phyloP scores from a whole-genome alignment of 2,329 filamentous ascomycete species.

The Fusarium hainanense region DNA sequence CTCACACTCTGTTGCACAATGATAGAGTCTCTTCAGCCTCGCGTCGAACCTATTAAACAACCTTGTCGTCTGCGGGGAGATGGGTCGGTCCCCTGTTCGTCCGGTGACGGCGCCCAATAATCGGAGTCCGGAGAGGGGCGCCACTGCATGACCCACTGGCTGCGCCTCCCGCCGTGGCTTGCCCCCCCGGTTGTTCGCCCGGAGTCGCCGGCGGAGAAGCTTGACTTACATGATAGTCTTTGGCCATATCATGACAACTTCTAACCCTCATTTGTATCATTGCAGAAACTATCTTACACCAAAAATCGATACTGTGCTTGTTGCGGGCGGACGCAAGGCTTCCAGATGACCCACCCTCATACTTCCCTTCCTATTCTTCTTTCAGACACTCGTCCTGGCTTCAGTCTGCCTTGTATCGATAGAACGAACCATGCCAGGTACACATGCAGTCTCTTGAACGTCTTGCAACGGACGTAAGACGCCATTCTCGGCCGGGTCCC shows the following conservation, averaged over 20 bases:
- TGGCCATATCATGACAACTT: constrained; percentile 40
- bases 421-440: constrained; percentile 14
- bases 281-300: constrained; percentile 36
- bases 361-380: constrained; percentile 15
- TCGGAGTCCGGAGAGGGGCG: constrained; percentile 32
- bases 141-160: constrained; percentile 42
- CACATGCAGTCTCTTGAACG: constrained; percentile 9
- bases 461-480: constrained; percentile 18
- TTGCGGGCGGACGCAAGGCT: constrained; percentile 25
- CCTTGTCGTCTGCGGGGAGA: constrained; percentile 32
- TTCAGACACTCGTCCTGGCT: constrained; percentile 6
- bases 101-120: constrained; percentile 32
- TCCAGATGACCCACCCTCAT: constrained; percentile 25
- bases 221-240: constrained; percentile 28
- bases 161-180: constrained; percentile 50
- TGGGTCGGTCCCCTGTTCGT: constrained; percentile 25
- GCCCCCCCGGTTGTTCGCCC: constrained; percentile 35
- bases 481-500: constrained; percentile 28
- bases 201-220: constrained; percentile 47
- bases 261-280: constrained; percentile 38
- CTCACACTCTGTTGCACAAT: constrained; percentile 29
- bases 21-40: constrained; percentile 36
- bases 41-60: constrained; percentile 11
- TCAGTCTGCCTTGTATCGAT: constrained; percentile 36
- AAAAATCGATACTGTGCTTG: constrained; percentile 1